Evolutionary conservation across 495 filamentous ascomycete genomes (phyloP), one percentile per base, ranked within the genome.

Genomic region (Aspergillus indologenus): DNA sequence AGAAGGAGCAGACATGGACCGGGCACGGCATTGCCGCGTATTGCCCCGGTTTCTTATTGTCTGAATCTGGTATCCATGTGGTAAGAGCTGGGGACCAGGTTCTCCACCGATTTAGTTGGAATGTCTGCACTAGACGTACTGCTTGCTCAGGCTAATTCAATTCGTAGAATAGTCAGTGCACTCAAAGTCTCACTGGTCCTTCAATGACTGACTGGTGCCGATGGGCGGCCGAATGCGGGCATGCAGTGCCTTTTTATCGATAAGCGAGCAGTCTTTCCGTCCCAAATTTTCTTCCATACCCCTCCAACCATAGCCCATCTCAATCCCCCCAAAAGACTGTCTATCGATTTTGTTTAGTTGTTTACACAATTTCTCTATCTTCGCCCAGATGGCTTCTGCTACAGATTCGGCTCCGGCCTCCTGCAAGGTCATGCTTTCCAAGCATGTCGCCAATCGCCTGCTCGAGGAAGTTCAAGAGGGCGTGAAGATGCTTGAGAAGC

Each of bases 361-460:
- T 3, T 53, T 59, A 34, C 18, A 40, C 34, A 14, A 45, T 46
- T 50, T 50, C 44, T 57, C 34, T 44, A 22, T 50, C 43, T 17
- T 63, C 57, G 45, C 54, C 50, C 52, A 57, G 29, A 78, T 78
- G 75, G 72, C 75, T 58, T 67, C 75, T 24, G 54, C 68, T 65
- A 57, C 67, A 56, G 61, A 65, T 23, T 49, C 67, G 24, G 58
- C 67, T 17, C 67, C 71, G 46, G 77, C 89, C 68, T 84, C 87
- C 61, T 97, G 94, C 81, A 96, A 96, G 79, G 91, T 96, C 58
- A 82, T 98, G 65, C 81, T 92, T 60, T 89, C 93, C 47, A 87
- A 88, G 59, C 84, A 86, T 48, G 87, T 98, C 63, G 91, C 92
- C 24, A 90, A 89, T 75, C 80, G 77, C 52, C 80, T 98, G 42